A percentile compares a stretch with the other conserved stretches of the same genome.
Conservation (phyloP, 441 rosid genomes). For the Eruca vesicaria region DNA sequence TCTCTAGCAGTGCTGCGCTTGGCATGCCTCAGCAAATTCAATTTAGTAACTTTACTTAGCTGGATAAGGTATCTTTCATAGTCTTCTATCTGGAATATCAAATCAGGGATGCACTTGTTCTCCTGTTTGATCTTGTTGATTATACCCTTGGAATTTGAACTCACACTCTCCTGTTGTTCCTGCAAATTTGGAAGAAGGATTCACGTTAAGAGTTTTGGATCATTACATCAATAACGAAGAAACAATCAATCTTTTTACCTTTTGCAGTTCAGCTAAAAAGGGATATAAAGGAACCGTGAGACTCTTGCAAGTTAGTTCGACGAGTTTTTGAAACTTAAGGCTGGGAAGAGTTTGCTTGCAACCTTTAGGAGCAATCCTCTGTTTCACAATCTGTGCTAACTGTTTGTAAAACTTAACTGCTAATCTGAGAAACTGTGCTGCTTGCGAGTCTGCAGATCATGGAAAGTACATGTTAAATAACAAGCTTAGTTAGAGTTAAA, state of each 20-base stretch:
- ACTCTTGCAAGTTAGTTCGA: constrained; percentile 71
- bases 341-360: constrained; percentile 72
- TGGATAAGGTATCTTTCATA: constrained; percentile 71
- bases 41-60: constrained; percentile 69
- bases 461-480: constrained; percentile 3
- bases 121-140: constrained; percentile 82
- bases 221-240: not conserved
- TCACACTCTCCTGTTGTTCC: constrained; percentile 58
- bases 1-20: constrained; percentile 85
- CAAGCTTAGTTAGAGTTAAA: not conserved
- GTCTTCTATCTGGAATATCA: constrained; percentile 84
- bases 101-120: constrained; percentile 78
- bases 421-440: constrained; percentile 62
- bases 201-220: not conserved
- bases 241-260: constrained; percentile 37
- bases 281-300: constrained; percentile 69
- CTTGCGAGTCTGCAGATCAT: constrained; percentile 60
- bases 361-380: constrained; percentile 71
- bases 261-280: constrained; percentile 68
- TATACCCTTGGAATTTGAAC: constrained; percentile 48
- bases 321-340: constrained; percentile 70
- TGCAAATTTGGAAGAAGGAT: constrained; percentile 32
- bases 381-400: constrained; percentile 72
- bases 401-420: constrained; percentile 71
- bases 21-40: constrained; percentile 72